Conservation (phyloP, 2,329 filamentous ascomycete genomes). For the Alternaria arborescens region DNA sequence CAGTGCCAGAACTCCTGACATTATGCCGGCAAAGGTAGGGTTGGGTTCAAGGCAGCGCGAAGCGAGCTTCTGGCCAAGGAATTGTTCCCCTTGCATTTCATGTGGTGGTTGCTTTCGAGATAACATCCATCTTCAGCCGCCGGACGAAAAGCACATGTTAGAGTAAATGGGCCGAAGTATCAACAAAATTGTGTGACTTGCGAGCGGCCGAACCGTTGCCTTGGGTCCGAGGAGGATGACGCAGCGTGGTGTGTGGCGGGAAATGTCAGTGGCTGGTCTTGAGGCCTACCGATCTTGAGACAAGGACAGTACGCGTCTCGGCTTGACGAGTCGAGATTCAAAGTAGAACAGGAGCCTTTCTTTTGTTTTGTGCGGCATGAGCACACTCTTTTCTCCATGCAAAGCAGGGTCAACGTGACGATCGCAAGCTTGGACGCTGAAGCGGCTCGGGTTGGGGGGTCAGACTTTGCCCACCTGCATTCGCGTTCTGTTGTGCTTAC, state of each 20-base stretch:
- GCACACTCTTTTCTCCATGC: background rate
- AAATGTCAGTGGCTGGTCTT: conserved; percentile 17
- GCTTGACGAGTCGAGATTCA: conserved; percentile 5
- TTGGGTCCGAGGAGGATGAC: conserved; percentile 20
- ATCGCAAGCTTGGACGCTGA: conserved; percentile 7
- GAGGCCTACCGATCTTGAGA: conserved; percentile 33
- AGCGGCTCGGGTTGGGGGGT: background rate
- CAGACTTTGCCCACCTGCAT: conserved; percentile 6
- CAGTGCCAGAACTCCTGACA: background rate
- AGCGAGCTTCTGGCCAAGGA: background rate
- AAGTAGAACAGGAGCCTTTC: background rate
- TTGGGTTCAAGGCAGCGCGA: background rate
- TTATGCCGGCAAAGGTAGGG: background rate
- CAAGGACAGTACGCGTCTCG: conserved; percentile 16
- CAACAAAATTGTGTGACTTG: conserved; percentile 22
- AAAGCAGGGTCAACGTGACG: conserved; percentile 1
- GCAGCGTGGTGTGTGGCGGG: conserved; percentile 2
- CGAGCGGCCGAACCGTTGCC: conserved; percentile 22
- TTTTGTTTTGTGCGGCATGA: conserved; percentile 2
- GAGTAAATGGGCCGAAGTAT: conserved; percentile 23
- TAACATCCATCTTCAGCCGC: conserved; percentile 19
- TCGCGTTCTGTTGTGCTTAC: conserved; percentile 8
- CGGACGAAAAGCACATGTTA: conserved; percentile 17
- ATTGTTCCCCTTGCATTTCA: conserved; percentile 3
- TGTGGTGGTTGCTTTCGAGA: conserved; percentile 13